Base-by-base conservation (phyloP, 306 rosid species). In the Acacia confusa region DNA sequence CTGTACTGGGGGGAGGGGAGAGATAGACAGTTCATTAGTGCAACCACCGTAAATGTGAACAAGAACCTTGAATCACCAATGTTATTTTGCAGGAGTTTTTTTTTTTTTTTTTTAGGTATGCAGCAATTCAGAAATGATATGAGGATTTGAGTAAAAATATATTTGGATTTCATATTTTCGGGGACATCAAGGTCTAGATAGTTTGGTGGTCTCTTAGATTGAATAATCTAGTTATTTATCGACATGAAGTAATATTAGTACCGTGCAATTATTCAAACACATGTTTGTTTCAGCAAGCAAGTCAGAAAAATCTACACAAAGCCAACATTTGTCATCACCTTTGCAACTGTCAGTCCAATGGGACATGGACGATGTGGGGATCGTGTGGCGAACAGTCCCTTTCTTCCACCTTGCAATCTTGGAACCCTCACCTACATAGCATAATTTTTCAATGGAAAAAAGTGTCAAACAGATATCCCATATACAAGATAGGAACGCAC, bases 361-460 rank as follows among this genome's bases (percentile, higher is more conserved):
- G 99, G 99, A 82, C 97, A 95, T 24, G 95, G 95, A 74, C 99
- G 91, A 79, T 95, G 99, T 79, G 99, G 99, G 67, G 97, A 89
- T 82, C 99, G 83, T 5, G 99, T 95, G 22, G 94, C 97, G 87
- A 93, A 93, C 78, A 95, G 90, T 86, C 99, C 99, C 89, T 86
- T 86, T 78, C 75, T 92, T 88, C 85, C 90, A 82, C 99, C 99
- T 78, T 93, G 92, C 79, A 92, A 81, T 88, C 96, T 89, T 2
- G 98, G 99, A 53, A 95, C 99, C 81, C 89, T 91, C 87, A 95
- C 98, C 99, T 95, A 88, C n/a, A 44, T 15, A 71, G 85, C 84
- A 80, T 73, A 84, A 82, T 81, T 65, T 80, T 82, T 81, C 36
- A 12, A 57, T 48, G 30, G 65, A 82, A 82, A 82, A 60, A 78